Evolutionary conservation across 371 early-diverging fungal species (phyloP).

Genomic region (Mucor plumbeus): DNA sequence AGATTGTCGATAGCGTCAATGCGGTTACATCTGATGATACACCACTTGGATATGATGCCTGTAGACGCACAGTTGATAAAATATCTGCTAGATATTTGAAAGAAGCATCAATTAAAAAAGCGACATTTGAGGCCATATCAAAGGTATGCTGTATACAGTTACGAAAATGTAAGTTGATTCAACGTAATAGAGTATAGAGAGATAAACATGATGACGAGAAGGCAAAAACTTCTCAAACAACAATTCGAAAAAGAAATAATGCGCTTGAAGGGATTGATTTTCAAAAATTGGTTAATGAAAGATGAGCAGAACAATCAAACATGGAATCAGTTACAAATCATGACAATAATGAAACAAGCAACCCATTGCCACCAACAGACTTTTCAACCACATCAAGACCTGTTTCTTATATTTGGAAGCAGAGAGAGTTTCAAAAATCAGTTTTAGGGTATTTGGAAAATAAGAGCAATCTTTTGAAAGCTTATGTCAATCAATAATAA

Average conservation of each 20-base stretch:
- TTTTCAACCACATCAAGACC: neutral
- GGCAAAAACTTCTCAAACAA: neutral
- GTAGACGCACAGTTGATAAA: neutral
- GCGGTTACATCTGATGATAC: slow-evolving; percentile 1
- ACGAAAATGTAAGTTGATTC: too few species aligned
- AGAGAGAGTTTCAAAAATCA: neutral
- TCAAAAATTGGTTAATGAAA: neutral
- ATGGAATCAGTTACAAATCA: neutral
- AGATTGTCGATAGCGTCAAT: neutral
- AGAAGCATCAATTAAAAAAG: neutral
- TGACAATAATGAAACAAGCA: neutral
- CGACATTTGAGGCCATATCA: neutral
- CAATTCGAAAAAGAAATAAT: neutral
- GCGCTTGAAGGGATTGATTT: neutral
- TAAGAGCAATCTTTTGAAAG: too few species aligned
- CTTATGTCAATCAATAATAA: too few species aligned
- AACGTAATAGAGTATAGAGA: neutral
- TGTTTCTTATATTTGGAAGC: neutral
- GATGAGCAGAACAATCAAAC: neutral
- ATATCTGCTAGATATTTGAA: neutral
- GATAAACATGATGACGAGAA: neutral
- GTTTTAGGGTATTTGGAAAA: neutral
- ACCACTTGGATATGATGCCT: slow-evolving; percentile 3
- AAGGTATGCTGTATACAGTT: neutral
- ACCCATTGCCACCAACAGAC: neutral